Percentiles rank a stretch among this genome's conserved stretches.
Evolutionary conservation across 768 basidiomycete species (phyloP).

Genomic region (Mycena galopus): DNA sequence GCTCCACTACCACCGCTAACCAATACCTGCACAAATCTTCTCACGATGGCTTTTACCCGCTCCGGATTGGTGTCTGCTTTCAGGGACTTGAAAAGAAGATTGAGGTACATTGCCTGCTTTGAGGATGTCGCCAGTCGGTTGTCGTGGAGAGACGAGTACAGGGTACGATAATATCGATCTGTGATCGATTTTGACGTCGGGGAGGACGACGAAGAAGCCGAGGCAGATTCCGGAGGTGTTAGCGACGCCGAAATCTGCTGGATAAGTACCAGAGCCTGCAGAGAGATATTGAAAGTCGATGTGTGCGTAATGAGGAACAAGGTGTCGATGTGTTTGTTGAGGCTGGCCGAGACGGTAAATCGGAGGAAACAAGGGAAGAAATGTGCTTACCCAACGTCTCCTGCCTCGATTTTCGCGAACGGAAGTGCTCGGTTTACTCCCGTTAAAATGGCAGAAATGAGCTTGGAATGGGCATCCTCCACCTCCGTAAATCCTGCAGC

Average conservation of each 20-base stretch:
- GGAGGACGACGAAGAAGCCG: conserved; percentile 55
- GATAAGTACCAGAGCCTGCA: conserved; percentile 91
- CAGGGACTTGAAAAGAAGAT: conserved; percentile 90
- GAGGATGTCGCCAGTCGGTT: conserved; percentile 82
- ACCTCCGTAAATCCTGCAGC: conserved; percentile 80
- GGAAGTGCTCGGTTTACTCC: conserved; percentile 97
- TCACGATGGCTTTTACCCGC: conserved; percentile 84
- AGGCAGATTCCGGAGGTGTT: conserved; percentile 50
- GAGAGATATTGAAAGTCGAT: conserved; percentile 96
- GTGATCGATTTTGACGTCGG: conserved; percentile 61
- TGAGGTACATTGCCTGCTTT: conserved; percentile 98
- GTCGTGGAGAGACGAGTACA: conserved; percentile 93
- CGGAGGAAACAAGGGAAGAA: not conserved
- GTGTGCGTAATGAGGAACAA: conserved; percentile 96
- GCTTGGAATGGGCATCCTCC: conserved; percentile 83
- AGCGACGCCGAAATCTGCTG: conserved; percentile 82
- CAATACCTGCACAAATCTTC: conserved; percentile 86
- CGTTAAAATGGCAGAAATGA: conserved; percentile 91
- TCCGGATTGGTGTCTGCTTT: conserved; percentile 71
- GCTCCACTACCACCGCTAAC: conserved; percentile 78
- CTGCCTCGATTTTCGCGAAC: conserved; percentile 85
- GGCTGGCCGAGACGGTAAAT: conserved; percentile 56
- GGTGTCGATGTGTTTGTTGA: conserved; percentile 90
- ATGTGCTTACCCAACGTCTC: conserved; percentile 65
- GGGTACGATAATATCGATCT: conserved; percentile 82